Evolutionary conservation across 352 stramenopile genomes (phyloP), one percentile per base, ranked within the genome.

Genomic region (Globisporangium mamillatum): DNA sequence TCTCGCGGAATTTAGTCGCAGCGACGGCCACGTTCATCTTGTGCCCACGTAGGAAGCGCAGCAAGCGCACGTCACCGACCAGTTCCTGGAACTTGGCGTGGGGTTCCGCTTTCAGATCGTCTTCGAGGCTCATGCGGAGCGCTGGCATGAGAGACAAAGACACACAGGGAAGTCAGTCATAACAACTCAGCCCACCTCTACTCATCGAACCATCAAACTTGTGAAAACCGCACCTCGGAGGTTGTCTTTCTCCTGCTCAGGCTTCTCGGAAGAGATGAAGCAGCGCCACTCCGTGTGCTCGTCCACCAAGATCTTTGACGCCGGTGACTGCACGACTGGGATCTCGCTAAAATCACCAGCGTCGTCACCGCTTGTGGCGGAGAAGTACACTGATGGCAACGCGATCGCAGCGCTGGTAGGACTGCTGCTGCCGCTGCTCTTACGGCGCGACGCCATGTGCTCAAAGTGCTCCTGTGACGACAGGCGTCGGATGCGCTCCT

Each of bases 11-110:
- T 66, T 86, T 84, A 16, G 75, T 83, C 1, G 83, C 83, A 14
- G 82, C 85, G 7, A 84, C 62, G 0, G 78, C 72, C 34, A 92
- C 85, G 48, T 93, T 89, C 77, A 87, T 81, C 70, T 92, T 93
- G 68, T 92, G 69, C 1, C 85, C 83, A 18, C 85, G 83, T 50
- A 93, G 67, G 62, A 93, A 92, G 9, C 85, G 85, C 32, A 93
- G 65, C 29, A 93, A 60, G 2, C 82, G 83, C 25, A 93, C 74
- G 55, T 91, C 79, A 2, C 82, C 80, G 14, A 87, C 78, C 9
- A 90, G 64, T 60, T 91, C 81, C 16, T 67, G 60, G 53, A 79
- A 86, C 63, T 82, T 80, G 29, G 65, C 64, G 20, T 73, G 68
- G 0, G 63, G 58, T 25, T 81, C 78, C 36, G 56, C 55, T 55